Base-by-base conservation (phyloP, 495 filamentous ascomycete genomes). In the Mytilinidion resinicola region DNA sequence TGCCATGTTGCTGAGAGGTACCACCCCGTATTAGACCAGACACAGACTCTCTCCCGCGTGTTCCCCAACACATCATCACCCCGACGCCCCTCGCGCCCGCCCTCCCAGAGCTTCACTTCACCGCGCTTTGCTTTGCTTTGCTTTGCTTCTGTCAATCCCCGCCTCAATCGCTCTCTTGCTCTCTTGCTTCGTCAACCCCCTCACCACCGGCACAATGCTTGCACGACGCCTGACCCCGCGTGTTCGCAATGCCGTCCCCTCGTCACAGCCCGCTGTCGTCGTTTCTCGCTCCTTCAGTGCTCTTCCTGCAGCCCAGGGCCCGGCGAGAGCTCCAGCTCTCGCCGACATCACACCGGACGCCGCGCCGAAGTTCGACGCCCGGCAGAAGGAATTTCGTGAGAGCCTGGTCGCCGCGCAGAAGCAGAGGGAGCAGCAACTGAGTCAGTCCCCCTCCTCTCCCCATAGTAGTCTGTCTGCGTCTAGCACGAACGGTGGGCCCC, bases 341-440 rank as follows among this genome's bases (percentile, higher is more conserved):
- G 85, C 88, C 65, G 90, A 97, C 75, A 82, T 98, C 71, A 84
- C 84, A 15, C 80, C 84, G 38, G 78, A 85, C 51, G 80, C 82
- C 44, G 85, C 84, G 41, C 76, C 82, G 36, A 76, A 79, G 36
- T 98, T 96, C 80, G 86, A 86, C 69, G 76, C 80, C 43, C 84
- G 84, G 62, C 91, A 95, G 76, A 85, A 85, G 68, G 80, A 86
- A 67, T 98, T 96, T 77, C 86, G 93, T 66, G 85, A 90, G 72
- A 78, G 88, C 73, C 76, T 96, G 56, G 82, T 84, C 63, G 82
- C 84, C 70, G 84, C 82, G 70, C 81, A 88, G 72, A 87, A 82
- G 76, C 77, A 75, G 71, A 82, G 79, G 80, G 83, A 88, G 80
- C 80, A 85, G 79, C 82, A 87, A 88, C 87, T 89, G 77, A 91